Percentiles rank a stretch among this genome's conserved stretches.
These are phyloP conservation scores for Ophiostoma australiae DNA, from an alignment of 2,329 filamentous ascomycete species.

Conservation along the genomic window DNA sequence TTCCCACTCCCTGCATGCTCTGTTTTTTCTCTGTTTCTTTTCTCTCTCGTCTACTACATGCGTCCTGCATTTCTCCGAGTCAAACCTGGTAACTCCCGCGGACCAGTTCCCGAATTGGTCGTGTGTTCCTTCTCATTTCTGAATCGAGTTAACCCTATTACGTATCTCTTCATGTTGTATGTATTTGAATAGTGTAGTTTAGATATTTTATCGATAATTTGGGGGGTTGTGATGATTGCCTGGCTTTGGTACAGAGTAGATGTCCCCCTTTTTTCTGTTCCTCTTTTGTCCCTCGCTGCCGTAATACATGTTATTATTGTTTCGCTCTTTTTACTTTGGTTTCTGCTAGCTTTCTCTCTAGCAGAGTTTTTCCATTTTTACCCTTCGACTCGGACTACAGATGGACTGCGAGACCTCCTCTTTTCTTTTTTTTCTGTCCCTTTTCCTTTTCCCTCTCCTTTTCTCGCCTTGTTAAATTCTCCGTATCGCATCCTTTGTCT, in stretches of 20 bases:
- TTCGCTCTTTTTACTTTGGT: background rate
- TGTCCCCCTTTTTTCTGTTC: background rate
- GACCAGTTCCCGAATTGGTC: background rate
- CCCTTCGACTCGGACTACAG: background rate
- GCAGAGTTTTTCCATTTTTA: background rate
- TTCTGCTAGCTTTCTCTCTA: background rate
- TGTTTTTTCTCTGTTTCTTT: background rate
- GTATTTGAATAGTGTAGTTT: too few species aligned
- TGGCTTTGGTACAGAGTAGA: too few species aligned
- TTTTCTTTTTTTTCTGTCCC: background rate
- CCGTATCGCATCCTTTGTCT: background rate
- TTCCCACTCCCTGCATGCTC: background rate
- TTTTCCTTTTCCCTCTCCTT: background rate
- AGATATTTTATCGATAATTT: too few species aligned
- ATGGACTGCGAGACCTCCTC: background rate
- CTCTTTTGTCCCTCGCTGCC: background rate
- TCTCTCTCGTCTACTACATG: background rate
- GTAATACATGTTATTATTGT: background rate
- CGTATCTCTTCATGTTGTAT: background rate
- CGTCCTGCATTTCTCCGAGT: background rate
- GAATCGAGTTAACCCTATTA: background rate
- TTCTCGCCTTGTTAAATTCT: background rate
- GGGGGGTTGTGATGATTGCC: too few species aligned
- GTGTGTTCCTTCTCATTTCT: slow-evolving; percentile 2
- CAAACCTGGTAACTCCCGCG: background rate